Conservation (phyloP, 2,329 filamentous ascomycete genomes). For the Coniochaeta sp. region DNA sequence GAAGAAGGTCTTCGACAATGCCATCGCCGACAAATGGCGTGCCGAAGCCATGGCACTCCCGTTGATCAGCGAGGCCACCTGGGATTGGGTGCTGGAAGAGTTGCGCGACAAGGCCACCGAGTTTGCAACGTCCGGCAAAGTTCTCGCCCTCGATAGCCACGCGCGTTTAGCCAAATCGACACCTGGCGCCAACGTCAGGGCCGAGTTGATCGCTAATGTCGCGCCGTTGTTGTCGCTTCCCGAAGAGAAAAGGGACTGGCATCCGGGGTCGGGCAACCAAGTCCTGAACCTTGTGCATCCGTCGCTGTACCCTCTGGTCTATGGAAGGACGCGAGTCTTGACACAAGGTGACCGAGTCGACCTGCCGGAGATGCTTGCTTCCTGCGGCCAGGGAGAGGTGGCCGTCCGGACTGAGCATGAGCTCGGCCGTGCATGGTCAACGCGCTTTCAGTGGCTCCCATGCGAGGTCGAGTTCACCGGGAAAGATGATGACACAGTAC, state of each 20-base stretch:
- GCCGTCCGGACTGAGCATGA: neutral
- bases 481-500: constrained; percentile 4
- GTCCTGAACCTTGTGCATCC: constrained; percentile 49
- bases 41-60: neutral
- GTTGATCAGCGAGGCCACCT: constrained; percentile 23
- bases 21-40: constrained; percentile 2
- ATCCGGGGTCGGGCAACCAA: constrained; percentile 39
- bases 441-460: constrained; percentile 12
- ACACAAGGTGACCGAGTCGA: constrained; percentile 1
- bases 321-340: constrained; percentile 29
- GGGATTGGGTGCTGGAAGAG: constrained; percentile 10
- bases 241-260: constrained; percentile 36
- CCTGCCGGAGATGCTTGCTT: neutral
- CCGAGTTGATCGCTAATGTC: constrained; percentile 4
- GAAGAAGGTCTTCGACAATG: constrained; percentile 2
- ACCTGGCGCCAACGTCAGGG: constrained; percentile 5
- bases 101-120: constrained; percentile 8
- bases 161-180: constrained; percentile 6
- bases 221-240: constrained; percentile 31
- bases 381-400: constrained; percentile 6
- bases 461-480: constrained; percentile 9
- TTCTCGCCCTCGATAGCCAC: constrained; percentile 7
- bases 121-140: constrained; percentile 5
- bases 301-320: constrained; percentile 45
- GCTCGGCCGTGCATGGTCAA: constrained; percentile 4